Evolutionary conservation across 208 protist genomes (phyloP).

Genomic region (Trypanosoma boissoni): DNA sequence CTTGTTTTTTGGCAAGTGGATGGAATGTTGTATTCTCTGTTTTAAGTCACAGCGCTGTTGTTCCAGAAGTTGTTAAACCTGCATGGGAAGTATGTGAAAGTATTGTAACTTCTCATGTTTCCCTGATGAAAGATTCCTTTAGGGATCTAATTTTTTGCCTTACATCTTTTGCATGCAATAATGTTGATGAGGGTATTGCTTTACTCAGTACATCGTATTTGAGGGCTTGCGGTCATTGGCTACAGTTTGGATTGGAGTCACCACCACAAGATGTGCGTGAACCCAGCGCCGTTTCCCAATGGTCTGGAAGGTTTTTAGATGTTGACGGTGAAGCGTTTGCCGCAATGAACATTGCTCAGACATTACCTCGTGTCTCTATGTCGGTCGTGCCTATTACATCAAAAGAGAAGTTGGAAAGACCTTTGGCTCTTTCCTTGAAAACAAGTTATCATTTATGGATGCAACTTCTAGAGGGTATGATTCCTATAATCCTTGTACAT

Average conservation of each 20-base stretch:
- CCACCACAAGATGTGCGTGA: slow-evolving; percentile 47
- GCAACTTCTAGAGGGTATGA: slow-evolving; percentile 74
- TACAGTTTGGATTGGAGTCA: slow-evolving; percentile 77
- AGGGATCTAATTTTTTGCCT: slow-evolving; percentile 81
- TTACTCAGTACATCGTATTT: slow-evolving; percentile 68
- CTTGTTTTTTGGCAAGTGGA: slow-evolving; percentile 68
- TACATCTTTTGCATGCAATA: slow-evolving; percentile 71
- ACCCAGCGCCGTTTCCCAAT: slow-evolving; percentile 40
- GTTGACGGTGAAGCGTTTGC: slow-evolving; percentile 46
- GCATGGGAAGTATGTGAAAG: slow-evolving; percentile 69
- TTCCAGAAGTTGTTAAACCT: slow-evolving; percentile 62
- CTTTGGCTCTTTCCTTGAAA: slow-evolving; percentile 40
- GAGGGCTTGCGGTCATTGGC: slow-evolving; percentile 74
- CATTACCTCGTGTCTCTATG: slow-evolving; percentile 48
- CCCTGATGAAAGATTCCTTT: slow-evolving; percentile 78
- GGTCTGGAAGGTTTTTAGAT: slow-evolving; percentile 50
- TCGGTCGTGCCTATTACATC: slow-evolving; percentile 42
- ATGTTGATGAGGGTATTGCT: slow-evolving; percentile 48
- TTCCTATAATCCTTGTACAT: slow-evolving; percentile 72
- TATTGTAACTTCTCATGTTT: slow-evolving; percentile 57
- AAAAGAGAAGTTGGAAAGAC: slow-evolving; percentile 47
- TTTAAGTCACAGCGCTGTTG: slow-evolving; percentile 68
- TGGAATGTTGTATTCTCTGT: slow-evolving; percentile 84
- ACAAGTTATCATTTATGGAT: slow-evolving; percentile 80
- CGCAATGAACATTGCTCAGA: slow-evolving; percentile 18